Conservation (phyloP, 1,284 basidiomycete genomes). For the Sporisorium exsertum region DNA sequence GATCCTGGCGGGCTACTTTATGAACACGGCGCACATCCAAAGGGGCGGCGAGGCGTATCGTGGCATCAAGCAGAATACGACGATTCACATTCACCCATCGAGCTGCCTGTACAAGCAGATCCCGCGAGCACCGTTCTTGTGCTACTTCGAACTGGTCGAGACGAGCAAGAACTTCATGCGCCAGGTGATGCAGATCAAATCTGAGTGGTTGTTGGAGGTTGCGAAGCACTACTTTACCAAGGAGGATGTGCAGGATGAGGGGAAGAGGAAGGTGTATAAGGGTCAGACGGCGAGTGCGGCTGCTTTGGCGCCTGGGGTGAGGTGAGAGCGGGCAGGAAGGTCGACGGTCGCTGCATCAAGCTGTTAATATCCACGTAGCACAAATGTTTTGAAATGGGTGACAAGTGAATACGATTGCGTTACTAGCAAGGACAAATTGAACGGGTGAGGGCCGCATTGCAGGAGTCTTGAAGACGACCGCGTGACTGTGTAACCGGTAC, state of each 20-base stretch:
- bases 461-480: neutral
- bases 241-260: constrained; percentile 51
- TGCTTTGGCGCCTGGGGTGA: constrained; percentile 5
- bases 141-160: constrained; percentile 90
- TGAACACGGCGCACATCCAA: constrained; percentile 76
- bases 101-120: constrained; percentile 94
- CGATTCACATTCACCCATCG: constrained; percentile 95
- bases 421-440: neutral
- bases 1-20: constrained; percentile 93
- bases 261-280: constrained; percentile 24
- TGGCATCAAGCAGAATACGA: constrained; percentile 87
- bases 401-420: neutral
- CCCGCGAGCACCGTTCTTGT: constrained; percentile 84
- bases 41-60: constrained; percentile 74
- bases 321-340: neutral
- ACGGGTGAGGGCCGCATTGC: neutral
- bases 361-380: neutral
- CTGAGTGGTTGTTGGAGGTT: constrained; percentile 88
- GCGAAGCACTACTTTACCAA: constrained; percentile 59
- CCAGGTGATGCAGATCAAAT: constrained; percentile 97
- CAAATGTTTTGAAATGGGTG: neutral
- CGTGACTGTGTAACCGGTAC: neutral
- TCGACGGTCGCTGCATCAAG: neutral
- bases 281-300: constrained; percentile 30
- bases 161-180: constrained; percentile 76